These are phyloP conservation scores for Leishmania tropica DNA, from an alignment of 208 protist species.

Conservation along the genomic window DNA sequence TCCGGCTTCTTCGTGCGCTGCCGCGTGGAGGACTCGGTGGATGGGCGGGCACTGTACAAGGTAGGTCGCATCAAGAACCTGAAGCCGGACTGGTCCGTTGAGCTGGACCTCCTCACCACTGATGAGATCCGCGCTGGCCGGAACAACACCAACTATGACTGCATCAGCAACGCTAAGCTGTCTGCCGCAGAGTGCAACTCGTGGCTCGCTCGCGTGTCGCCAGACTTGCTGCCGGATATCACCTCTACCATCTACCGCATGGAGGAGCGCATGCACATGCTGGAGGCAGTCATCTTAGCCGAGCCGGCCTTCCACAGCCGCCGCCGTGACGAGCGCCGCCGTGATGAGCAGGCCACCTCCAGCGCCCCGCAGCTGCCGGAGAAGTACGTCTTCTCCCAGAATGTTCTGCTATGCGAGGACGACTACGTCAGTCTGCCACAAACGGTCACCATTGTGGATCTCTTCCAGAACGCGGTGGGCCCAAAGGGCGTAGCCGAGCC, in stretches of 20 bases:
- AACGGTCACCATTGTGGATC: slow-evolving; percentile 88
- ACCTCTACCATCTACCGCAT: slow-evolving; percentile 68
- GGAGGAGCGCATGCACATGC: slow-evolving; percentile 82
- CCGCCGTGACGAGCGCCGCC: slow-evolving; percentile 60
- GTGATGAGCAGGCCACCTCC: slow-evolving; percentile 45
- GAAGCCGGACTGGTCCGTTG: slow-evolving; percentile 90
- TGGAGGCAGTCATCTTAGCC: slow-evolving; percentile 76
- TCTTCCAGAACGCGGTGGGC: slow-evolving; percentile 85
- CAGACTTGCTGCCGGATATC: slow-evolving; percentile 57
- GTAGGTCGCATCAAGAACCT: slow-evolving; percentile 89
- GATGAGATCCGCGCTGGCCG: slow-evolving; percentile 78
- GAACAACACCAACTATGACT: slow-evolving; percentile 93
- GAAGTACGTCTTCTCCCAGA: slow-evolving; percentile 89
- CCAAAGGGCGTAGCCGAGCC: slow-evolving; percentile 82
- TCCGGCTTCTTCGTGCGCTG: slow-evolving; percentile 91
- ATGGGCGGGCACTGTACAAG: slow-evolving; percentile 90
- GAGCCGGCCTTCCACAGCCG: slow-evolving; percentile 85
- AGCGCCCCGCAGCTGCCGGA: slow-evolving; percentile 50
- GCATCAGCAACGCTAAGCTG: slow-evolving; percentile 90
- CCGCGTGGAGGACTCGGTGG: slow-evolving; percentile 87
- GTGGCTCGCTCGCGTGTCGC: slow-evolving; percentile 71
- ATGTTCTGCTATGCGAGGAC: slow-evolving; percentile 87
- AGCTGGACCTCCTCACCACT: slow-evolving; percentile 85
- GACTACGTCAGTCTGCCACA: slow-evolving; percentile 80
- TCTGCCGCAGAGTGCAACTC: slow-evolving; percentile 73